These are phyloP conservation scores for Leccinum subtestaceum DNA, from an alignment of 768 basidiomycete species.

Conservation along the genomic window DNA sequence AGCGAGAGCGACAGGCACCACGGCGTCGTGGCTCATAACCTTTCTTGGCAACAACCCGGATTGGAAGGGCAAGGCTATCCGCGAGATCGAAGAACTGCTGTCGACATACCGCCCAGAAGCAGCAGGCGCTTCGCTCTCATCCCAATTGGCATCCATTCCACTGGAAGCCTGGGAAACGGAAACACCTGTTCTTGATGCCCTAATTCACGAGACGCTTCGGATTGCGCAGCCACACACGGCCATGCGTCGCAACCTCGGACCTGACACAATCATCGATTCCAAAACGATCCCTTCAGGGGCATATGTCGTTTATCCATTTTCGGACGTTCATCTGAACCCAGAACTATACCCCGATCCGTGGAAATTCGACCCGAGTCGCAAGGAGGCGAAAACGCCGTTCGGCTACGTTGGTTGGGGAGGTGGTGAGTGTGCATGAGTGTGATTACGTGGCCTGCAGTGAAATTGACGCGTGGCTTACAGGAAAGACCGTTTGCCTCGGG, in stretches of 20 bases:
- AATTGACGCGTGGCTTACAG: conserved; percentile 36
- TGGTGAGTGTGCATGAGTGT: conserved; percentile 46
- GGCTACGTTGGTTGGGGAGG: conserved; percentile 78
- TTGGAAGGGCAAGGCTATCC: conserved; percentile 60
- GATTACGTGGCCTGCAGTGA: conserved; percentile 19
- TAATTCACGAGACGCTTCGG: conserved; percentile 75
- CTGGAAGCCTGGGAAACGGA: conserved; percentile 67
- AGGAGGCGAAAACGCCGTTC: conserved; percentile 50
- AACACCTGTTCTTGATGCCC: conserved; percentile 67
- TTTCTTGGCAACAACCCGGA: conserved; percentile 66
- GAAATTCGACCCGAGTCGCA: conserved; percentile 65
- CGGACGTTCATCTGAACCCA: conserved; percentile 73
- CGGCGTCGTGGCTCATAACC: conserved; percentile 75
- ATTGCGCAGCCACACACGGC: conserved; percentile 78
- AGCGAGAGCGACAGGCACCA: conserved; percentile 76
- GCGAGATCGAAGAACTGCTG: conserved; percentile 59
- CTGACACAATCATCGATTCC: conserved; percentile 65
- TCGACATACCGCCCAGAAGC: conserved; percentile 36
- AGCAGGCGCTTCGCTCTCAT: conserved; percentile 34
- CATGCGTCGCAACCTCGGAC: conserved; percentile 77
- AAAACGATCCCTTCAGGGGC: conserved; percentile 70
- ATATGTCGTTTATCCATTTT: conserved; percentile 77
- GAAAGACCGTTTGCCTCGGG: conserved; percentile 68
- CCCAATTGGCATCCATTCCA: conserved; percentile 56
- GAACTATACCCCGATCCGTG: conserved; percentile 73